These are phyloP conservation scores for bread wheat (Triticum aestivum) DNA, from an alignment of 176 grass and related monocot species.

Conservation along the genomic window DNA sequence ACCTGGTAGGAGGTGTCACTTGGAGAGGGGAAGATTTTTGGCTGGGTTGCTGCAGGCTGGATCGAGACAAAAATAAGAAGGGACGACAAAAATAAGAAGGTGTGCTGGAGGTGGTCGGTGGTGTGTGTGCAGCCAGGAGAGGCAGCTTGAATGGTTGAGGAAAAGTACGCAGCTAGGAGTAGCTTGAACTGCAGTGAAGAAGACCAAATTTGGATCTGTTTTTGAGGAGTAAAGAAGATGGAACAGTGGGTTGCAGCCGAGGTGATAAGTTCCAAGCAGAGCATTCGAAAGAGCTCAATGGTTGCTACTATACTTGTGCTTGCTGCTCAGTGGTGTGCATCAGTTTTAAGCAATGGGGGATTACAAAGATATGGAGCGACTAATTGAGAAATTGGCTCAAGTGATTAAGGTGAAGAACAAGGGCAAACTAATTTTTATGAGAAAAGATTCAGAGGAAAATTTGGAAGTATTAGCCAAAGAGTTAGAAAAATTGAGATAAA, in stretches of 20 bases:
- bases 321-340: neutral
- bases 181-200: neutral
- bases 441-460: neutral
- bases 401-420: neutral
- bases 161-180: neutral
- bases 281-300: no score
- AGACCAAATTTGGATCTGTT: no score
- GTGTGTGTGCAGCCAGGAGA: neutral
- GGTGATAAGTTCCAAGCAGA: no score
- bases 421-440: neutral
- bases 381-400: neutral
- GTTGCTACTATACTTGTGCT: no score
- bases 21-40: neutral
- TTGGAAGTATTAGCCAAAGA: neutral
- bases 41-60: neutral
- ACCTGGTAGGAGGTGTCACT: neutral
- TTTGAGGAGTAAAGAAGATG: no score
- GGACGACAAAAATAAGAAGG: neutral
- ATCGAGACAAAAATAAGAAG: neutral
- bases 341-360: neutral
- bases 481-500: neutral
- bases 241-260: no score
- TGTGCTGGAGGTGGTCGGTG: neutral
- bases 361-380: neutral
- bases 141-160: neutral